Evolutionary conservation across 2,329 filamentous ascomycete species (phyloP), one percentile per base, ranked within the genome.

Genomic region (Daldinia sp.): DNA sequence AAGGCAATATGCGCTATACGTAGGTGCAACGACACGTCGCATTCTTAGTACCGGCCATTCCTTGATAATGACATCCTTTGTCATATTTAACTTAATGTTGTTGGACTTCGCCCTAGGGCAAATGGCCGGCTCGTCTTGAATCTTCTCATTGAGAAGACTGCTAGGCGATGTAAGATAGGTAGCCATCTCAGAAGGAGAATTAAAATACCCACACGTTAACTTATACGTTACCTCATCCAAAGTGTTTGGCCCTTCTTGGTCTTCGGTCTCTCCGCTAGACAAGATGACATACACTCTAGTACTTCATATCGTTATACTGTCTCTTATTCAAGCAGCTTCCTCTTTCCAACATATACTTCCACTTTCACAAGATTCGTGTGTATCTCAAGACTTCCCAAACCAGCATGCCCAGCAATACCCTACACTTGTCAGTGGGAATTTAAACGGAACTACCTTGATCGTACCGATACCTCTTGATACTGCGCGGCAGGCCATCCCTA

Each of bases 381-480:
- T 63, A 12, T 71, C 74, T 1, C 68, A 75, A 28, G 77, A 78
- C 67, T 74, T 72, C 10, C 80, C 82, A n/a, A 88, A 88, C 65
- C 83, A 84, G 4, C 82, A 87, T 68, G 81, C 81, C 2, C 75
- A 79, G 4, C 63, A 79, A 20, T 86, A 85, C 65, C 84, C 84
- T 1, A 77, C 79, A 33, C 80, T 82, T 30, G 80, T 83, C 12
- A 88, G 85, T 0, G 86, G 86, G 2, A 84, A 84, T 0, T 75
- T 88, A 26, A 89, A 89, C 74, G 84, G 82, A 50, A 88, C 86
- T 0, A 77, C 87, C 0, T 79, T 81, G 20, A 80, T 88, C 41
- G 75, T 88, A 2, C 86, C 86, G 1, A 87, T 88, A 33, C 74
- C 85, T 0, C 76, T 87, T 28, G 68, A 75, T 3, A 75, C 81